Evolutionary conservation across 805 yeast species (phyloP).

Genomic region (Tanozyma kutaoensis): DNA sequence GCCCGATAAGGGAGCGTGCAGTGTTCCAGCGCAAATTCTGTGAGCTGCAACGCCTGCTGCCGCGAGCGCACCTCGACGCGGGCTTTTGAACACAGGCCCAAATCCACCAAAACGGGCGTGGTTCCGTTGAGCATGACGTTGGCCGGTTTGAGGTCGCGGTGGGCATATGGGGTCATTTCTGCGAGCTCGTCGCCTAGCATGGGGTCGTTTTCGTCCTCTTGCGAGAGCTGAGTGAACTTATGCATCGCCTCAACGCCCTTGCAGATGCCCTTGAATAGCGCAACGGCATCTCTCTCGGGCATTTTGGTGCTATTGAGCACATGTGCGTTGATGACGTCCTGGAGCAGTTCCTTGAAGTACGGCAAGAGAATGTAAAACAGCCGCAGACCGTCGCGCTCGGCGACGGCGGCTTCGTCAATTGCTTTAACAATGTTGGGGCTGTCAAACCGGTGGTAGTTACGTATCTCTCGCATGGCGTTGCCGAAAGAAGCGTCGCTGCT

Average conservation of each 20-base stretch:
- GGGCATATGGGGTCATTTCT: slow-evolving; percentile 49
- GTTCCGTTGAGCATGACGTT: slow-evolving; percentile 69
- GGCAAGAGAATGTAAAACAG: slow-evolving; percentile 74
- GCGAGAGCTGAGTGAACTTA: slow-evolving; percentile 20
- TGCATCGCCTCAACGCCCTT: slow-evolving; percentile 72
- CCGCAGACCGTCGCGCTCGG: slow-evolving; percentile 68
- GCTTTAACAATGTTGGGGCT: slow-evolving; percentile 56
- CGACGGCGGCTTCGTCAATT: slow-evolving; percentile 58
- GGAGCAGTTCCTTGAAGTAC: slow-evolving; percentile 57
- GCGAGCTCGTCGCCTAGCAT: slow-evolving; percentile 18
- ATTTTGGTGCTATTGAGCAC: slow-evolving; percentile 40
- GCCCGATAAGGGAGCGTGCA: slow-evolving; percentile 83
- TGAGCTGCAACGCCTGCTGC: slow-evolving; percentile 61
- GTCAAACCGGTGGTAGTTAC: slow-evolving; percentile 55
- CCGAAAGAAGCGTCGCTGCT: slow-evolving; percentile 47
- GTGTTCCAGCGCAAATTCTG: slow-evolving; percentile 73
- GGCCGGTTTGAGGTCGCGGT: slow-evolving; percentile 81
- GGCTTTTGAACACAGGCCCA: slow-evolving; percentile 70
- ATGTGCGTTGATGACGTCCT: slow-evolving; percentile 60
- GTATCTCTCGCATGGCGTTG: slow-evolving; percentile 66
- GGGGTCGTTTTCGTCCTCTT: slow-evolving; percentile 4
- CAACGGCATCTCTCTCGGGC: slow-evolving; percentile 50
- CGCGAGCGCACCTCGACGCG: slow-evolving; percentile 39
- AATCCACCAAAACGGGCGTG: slow-evolving; percentile 67
- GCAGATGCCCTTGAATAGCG: slow-evolving; percentile 54